Percentiles rank a stretch among this genome's conserved stretches.
phyloP scores from a whole-genome alignment of 192 early-diverging fungal species.

The Mortierella hygrophila region DNA sequence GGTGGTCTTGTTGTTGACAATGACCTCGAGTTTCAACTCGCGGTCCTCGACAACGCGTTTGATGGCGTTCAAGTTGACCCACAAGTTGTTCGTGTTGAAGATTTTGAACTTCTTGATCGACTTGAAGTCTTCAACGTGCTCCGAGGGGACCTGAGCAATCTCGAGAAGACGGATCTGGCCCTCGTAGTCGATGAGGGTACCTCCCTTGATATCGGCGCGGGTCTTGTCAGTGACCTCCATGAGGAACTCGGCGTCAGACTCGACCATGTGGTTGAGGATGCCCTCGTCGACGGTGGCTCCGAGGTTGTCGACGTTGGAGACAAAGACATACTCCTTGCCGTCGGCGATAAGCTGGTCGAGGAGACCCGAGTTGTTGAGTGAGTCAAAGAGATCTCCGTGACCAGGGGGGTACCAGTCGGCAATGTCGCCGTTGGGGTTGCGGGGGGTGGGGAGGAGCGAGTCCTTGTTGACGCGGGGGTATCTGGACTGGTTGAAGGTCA shows the following conservation, averaged over 20 bases:
- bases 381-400: constrained; percentile 97
- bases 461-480: constrained; percentile 95
- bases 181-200: constrained; percentile 97
- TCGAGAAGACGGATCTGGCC: constrained; percentile 92
- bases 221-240: constrained; percentile 99
- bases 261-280: constrained; percentile 91
- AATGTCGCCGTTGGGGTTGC: constrained; percentile 69
- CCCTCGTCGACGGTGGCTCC: constrained; percentile 95
- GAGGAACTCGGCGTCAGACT: constrained; percentile 88
- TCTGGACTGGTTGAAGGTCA: constrained; percentile 97
- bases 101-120: constrained; percentile 99
- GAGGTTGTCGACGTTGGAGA: constrained; percentile 98
- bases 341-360: constrained; percentile 92
- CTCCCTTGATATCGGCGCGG: constrained; percentile 98
- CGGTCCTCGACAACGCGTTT: constrained; percentile 82
- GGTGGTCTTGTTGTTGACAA: constrained; percentile 95
- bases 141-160: constrained; percentile 98
- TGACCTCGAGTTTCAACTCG: constrained; percentile 90
- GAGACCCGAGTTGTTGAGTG: constrained; percentile 89
- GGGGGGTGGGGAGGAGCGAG: constrained; percentile 85
- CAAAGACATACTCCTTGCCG: constrained; percentile 98
- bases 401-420: constrained; percentile 94
- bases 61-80: constrained; percentile 85
- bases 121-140: constrained; percentile 98
- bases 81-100: constrained; percentile 96